Evolutionary conservation across 106 monocot species (phyloP).

Genomic region (Triglochin maritima): DNA sequence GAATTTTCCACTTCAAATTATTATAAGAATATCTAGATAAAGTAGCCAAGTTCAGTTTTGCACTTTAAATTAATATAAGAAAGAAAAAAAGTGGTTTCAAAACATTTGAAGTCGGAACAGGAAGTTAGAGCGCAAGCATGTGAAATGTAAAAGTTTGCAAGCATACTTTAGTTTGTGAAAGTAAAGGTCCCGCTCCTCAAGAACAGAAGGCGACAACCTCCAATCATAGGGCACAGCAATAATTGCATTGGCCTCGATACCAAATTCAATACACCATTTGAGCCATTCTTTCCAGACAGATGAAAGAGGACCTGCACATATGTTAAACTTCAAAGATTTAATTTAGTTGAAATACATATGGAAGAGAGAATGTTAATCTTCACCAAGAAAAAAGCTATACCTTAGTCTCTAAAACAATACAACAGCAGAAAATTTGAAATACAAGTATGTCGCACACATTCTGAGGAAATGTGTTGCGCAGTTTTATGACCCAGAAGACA

Average conservation of each 20-base stretch:
- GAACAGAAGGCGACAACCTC: slow-evolving; percentile 83
- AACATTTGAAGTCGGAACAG: neutral
- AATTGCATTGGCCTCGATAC: slow-evolving; percentile 97
- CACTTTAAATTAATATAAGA: neutral
- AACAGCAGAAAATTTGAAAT: too few relatives aligned
- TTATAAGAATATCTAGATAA: neutral
- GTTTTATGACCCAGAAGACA: too few relatives aligned
- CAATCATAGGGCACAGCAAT: slow-evolving; percentile 93
- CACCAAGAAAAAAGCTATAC: too few relatives aligned
- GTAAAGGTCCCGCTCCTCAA: slow-evolving; percentile 94
- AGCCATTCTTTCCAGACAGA: slow-evolving; percentile 99
- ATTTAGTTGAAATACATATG: neutral
- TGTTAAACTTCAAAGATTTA: neutral
- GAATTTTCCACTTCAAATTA: neutral
- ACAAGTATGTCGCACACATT: too few relatives aligned
- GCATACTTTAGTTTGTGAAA: slow-evolving; percentile 94
- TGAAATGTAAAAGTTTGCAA: neutral
- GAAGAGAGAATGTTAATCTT: too few relatives aligned
- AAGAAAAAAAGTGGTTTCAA: neutral
- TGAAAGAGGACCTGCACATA: slow-evolving; percentile 80
- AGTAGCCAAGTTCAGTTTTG: neutral
- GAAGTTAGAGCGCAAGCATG: neutral
- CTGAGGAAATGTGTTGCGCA: too few relatives aligned
- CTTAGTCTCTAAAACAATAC: too few relatives aligned
- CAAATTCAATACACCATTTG: slow-evolving; percentile 98